Conservation (phyloP, 2,329 filamentous ascomycete genomes). For the Waltergamsia citrina region DNA sequence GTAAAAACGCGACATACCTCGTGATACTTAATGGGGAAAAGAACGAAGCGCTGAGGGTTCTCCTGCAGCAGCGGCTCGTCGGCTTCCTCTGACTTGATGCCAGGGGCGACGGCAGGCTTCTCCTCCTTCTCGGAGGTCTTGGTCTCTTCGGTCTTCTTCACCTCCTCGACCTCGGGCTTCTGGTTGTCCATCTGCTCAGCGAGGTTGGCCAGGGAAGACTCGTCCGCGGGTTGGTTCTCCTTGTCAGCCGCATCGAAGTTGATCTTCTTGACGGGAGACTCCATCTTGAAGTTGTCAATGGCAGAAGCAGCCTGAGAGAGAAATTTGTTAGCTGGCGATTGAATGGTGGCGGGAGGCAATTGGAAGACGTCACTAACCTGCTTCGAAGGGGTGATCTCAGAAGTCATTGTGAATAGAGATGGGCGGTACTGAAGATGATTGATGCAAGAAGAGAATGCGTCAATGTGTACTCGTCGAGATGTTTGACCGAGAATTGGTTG, state of each 20-base stretch:
- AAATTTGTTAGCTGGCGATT: constrained; percentile 19
- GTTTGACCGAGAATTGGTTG: constrained; percentile 3
- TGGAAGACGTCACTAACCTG: constrained; percentile 33
- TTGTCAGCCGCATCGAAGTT: constrained; percentile 67
- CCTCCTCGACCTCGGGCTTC: constrained; percentile 38
- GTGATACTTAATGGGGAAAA: constrained; percentile 99
- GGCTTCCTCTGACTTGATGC: constrained; percentile 59
- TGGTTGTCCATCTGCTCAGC: constrained; percentile 50
- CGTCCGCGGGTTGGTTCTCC: constrained; percentile 60
- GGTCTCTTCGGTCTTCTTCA: constrained; percentile 21
- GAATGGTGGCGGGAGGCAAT: constrained; percentile 10
- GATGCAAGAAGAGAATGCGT: constrained; percentile 2
- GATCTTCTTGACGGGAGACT: constrained; percentile 86
- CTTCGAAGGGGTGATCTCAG: constrained; percentile 56
- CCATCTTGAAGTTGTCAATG: constrained; percentile 85
- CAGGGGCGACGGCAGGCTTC: constrained; percentile 32
- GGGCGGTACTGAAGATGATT: constrained; percentile 3
- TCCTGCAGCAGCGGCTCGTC: constrained; percentile 90
- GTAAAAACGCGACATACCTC: constrained; percentile 69
- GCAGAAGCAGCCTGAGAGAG: constrained; percentile 70
- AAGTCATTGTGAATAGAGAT: constrained; percentile 53
- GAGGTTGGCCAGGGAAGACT: constrained; percentile 38
- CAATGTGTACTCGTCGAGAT: constrained; percentile 1
- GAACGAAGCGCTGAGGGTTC: constrained; percentile 91
- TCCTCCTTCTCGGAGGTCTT: constrained; percentile 31